A percentile compares a stretch with the other conserved stretches of the same genome.
phyloP scores from a whole-genome alignment of 345 rosid species.

The Syzygium oleosum region DNA sequence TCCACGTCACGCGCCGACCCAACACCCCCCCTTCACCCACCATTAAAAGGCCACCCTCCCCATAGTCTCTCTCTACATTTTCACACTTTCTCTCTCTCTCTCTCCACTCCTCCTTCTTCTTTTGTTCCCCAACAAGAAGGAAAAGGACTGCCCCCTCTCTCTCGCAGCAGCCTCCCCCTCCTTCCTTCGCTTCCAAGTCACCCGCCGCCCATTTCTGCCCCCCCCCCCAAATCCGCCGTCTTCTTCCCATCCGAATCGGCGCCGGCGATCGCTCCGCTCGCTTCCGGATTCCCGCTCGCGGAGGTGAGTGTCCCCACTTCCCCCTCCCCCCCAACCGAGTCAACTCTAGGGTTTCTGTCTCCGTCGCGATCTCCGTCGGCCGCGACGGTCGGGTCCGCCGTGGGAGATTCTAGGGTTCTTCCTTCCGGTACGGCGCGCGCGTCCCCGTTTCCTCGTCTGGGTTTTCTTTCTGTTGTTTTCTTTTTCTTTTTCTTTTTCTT shows the following conservation, averaged over 20 bases:
- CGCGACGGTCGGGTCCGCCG: not conserved
- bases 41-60: conserved; percentile 19
- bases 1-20: conserved; percentile 21
- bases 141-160: not conserved
- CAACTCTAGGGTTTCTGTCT: conserved; percentile 32
- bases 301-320: not conserved
- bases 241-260: not conserved
- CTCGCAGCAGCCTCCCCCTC: not conserved
- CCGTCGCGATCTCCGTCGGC: not conserved
- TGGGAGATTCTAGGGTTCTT: not conserved
- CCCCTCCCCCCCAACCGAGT: not conserved
- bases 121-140: not conserved
- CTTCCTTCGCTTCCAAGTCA: not conserved
- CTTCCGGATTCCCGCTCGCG: not conserved
- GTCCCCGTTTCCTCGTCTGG: not conserved
- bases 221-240: not conserved
- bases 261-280: not conserved
- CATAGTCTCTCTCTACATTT: not conserved
- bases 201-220: not conserved
- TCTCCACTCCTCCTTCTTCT: not conserved
- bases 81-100: not conserved
- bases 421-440: not conserved
- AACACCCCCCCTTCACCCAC: not conserved
- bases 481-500: not conserved
- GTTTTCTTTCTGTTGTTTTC: not conserved